Percentiles rank a stretch among this genome's conserved stretches.
Evolutionary conservation across 306 rosid genomes (phyloP).

Genomic region (Delonix regia): DNA sequence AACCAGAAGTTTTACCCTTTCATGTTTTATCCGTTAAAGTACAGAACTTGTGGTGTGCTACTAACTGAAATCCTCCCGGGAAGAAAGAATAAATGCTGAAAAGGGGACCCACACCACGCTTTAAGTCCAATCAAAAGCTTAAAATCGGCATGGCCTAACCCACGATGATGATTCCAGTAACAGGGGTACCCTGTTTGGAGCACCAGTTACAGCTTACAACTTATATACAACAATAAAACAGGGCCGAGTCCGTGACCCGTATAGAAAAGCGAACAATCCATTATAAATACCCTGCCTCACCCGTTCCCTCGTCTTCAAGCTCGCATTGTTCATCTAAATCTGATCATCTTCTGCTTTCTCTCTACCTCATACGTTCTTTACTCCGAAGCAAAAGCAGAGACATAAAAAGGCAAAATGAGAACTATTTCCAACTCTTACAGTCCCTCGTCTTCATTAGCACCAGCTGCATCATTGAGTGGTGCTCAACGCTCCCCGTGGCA

Average conservation of each 20-base stretch:
- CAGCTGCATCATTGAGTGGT: slow-evolving; percentile 2
- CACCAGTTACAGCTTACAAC: too few species aligned
- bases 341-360: not conserved
- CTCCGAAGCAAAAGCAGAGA: not conserved
- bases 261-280: slow-evolving; percentile 4
- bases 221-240: slow-evolving; percentile 37
- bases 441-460: slow-evolving; percentile 29
- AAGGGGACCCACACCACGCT: slow-evolving; percentile 3
- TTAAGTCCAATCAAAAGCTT: not conserved
- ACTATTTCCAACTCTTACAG: slow-evolving; percentile 25
- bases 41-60: not conserved
- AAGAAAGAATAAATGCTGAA: not conserved
- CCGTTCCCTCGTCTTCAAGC: not conserved
- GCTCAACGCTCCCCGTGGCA: slow-evolving; percentile 66
- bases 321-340: not conserved
- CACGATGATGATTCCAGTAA: not conserved
- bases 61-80: not conserved
- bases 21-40: too few species aligned
- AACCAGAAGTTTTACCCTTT: too few species aligned
- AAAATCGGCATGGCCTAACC: not conserved
- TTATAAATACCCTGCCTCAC: slow-evolving; percentile 54
- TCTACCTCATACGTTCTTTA: not conserved
- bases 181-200: slow-evolving; percentile 2
- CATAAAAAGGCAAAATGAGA: slow-evolving; percentile 45
- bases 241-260: slow-evolving; percentile 52